These are phyloP conservation scores for Melocanna baccifera DNA, from an alignment of 176 grass and related monocot genomes.

Conservation along the genomic window DNA sequence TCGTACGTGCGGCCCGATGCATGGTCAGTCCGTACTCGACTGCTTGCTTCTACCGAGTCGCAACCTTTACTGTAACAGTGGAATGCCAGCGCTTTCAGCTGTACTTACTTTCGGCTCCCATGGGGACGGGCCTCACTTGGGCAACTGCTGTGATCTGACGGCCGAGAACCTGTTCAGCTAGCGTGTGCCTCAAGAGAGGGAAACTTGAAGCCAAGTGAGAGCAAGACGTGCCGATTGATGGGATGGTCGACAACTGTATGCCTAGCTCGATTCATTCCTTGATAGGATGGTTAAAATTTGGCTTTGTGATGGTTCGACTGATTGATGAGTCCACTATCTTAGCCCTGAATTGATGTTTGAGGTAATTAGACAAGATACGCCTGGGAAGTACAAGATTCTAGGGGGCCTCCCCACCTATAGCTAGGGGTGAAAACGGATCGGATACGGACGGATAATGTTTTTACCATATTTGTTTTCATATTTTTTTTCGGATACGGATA, in stretches of 20 bases:
- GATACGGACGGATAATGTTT: too few relatives aligned
- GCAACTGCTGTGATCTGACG: background rate
- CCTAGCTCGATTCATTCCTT: background rate
- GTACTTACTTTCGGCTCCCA: background rate
- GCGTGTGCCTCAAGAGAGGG: background rate
- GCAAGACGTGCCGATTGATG: background rate
- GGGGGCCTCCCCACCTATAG: too few relatives aligned
- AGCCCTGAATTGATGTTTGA: background rate
- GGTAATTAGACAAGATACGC: background rate
- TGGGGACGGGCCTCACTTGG: constrained; percentile 1
- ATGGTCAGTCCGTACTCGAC: background rate
- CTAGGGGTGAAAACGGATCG: too few relatives aligned
- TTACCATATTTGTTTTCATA: too few relatives aligned
- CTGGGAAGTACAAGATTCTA: too few relatives aligned
- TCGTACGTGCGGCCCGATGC: background rate
- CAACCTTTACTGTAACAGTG: background rate
- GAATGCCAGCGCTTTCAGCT: background rate
- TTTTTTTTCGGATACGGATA: too few relatives aligned
- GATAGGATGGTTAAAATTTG: background rate
- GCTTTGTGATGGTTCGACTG: background rate
- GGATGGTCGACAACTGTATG: background rate
- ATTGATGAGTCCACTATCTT: background rate
- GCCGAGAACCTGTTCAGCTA: background rate
- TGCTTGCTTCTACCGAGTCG: background rate
- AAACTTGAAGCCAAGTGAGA: background rate